Evolutionary conservation across 805 yeast species (phyloP), one percentile per base, ranked within the genome.

Genomic region (Cyberlindnera euphorbiiphila): DNA sequence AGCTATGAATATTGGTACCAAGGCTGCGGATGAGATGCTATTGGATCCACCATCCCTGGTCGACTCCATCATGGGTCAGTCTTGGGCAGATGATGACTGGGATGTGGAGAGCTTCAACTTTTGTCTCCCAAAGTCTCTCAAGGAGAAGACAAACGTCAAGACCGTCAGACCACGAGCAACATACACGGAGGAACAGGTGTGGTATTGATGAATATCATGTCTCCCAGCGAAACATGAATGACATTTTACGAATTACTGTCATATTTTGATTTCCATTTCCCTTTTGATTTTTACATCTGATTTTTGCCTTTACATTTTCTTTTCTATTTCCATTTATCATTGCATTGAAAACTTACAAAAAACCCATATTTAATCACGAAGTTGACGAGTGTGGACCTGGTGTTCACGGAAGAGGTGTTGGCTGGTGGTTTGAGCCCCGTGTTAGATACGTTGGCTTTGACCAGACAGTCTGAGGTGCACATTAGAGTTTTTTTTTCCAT

Each of bases 1-100:
- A 4, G 31, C 31, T 6, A 15, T 18, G 5, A 29, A 23, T 13
- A 19, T 25, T 12, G 9, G 15, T 1, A 15, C 22, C 25, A 19
- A 19, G 26, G 23, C 21, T 9, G 23, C 32, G n/a, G 17, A 18
- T 20, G 35, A 23, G 8, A 20, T 3, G 8, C 23, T 28, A 15
- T 15, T 28, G 34, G 29, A 22, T 3, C 41, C 40, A 25, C 45
- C 49, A 21, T 40, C 46, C 2, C 20, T 37, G 14, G 30, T 38
- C 4, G 41, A 44, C 12, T 44, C 48, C 2, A 15, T 25, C 20
- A 36, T 40, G 37, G 46, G 42, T n/a, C 26, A 29, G 5, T 45
- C 49, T 10, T 45, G 49, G 49, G 49, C 45, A 7, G 46, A 45
- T 26, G 46, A 45, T 17, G 49, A 42, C 29, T 37, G 40, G 40